Percentiles rank a stretch among this genome's conserved stretches.
phyloP scores from a whole-genome alignment of 1,284 basidiomycete species.

The Ustilago cynodontis region DNA sequence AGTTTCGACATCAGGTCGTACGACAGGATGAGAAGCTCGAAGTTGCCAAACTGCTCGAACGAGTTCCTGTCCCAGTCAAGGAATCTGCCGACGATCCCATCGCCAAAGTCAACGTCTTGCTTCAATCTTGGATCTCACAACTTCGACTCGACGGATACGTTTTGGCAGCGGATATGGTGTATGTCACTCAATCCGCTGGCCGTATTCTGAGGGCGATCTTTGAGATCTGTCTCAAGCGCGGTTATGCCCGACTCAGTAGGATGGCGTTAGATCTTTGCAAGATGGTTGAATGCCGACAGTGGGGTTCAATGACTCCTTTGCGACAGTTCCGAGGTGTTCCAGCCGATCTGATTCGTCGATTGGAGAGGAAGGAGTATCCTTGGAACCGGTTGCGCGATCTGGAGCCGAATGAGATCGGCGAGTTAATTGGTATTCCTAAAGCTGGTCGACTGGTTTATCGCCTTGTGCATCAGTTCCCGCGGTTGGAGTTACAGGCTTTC shows the following conservation, averaged over 20 bases:
- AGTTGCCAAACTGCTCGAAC: slow-evolving; percentile 89
- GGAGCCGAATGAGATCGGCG: slow-evolving; percentile 75
- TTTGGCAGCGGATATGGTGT: slow-evolving; percentile 98
- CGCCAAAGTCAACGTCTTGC: slow-evolving; percentile 95
- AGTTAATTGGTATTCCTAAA: slow-evolving; percentile 88
- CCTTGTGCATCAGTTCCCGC: slow-evolving; percentile 97
- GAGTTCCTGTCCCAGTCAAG: slow-evolving; percentile 97
- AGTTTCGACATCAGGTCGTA: slow-evolving; percentile 91
- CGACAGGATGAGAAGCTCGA: slow-evolving; percentile 75
- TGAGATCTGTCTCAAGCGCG: slow-evolving; percentile 96
- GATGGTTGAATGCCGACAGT: slow-evolving; percentile 84
- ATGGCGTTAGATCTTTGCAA: slow-evolving; percentile 94
- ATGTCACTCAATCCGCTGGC: slow-evolving; percentile 74
- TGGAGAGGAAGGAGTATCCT: slow-evolving; percentile 91
- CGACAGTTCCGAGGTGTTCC: slow-evolving; percentile 90
- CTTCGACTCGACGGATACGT: slow-evolving; percentile 96
- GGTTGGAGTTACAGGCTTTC: slow-evolving; percentile 79
- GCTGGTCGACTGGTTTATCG: slow-evolving; percentile 91
- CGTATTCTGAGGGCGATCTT: slow-evolving; percentile 95
- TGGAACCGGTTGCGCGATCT: slow-evolving; percentile 66
- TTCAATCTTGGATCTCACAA: slow-evolving; percentile 95
- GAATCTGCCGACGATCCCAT: slow-evolving; percentile 95
- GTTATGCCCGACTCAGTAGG: slow-evolving; percentile 95
- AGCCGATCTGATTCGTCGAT: slow-evolving; percentile 89
- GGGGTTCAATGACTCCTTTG: slow-evolving; percentile 97